Evolutionary conservation across 805 yeast genomes (phyloP), one percentile per base, ranked within the genome.

Genomic region (Kluyveromyces wickerhamii): DNA sequence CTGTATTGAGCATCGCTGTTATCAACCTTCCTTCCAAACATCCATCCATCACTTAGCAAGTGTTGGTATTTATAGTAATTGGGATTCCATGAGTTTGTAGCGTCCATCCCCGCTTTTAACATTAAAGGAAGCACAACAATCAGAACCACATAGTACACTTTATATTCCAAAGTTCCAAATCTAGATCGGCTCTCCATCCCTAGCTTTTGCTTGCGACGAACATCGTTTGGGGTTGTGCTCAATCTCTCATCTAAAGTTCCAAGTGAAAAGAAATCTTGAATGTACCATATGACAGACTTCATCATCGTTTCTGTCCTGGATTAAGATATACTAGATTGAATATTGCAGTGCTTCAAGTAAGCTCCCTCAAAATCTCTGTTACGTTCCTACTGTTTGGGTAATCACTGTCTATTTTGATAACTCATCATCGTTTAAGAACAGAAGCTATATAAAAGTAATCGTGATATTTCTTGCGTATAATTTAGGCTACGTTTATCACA

Each of bases 1-100:
- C 84, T 60, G 52, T 89, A 92, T 57, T 92, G 99, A 21, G 69
- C 66, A 54, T 92, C 99, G 4, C 95, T 81, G 54, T 89, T 88
- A 57, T 92, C 98, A 27, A 86, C 94, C 57, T 79, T 81, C 17
- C 95, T 63, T 7, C 95, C 96, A 52, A 80, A 74, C 47, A 87
- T 62, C 97, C 97, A 89, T 4, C 98, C 97, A 5, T 74, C 66
- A 19, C 79, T 67, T 34, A 89, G 63, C 24, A 79, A 61, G 32
- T 73, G 69, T 44, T 71, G 70, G 51, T 71, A 86, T 32, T 64
- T 63, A 13, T 70, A 67, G 52, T 79, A 89, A 51, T 86, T 86
- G 8, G 81, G 78, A 48, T 83, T 85, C 2, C 75, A 63, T 43
- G 77, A 79, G 48, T 76, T 77, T 21, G 88, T 79, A 7, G 94